Conservation (phyloP, 176 grass and related monocot species). For the Lolium rigidum region DNA sequence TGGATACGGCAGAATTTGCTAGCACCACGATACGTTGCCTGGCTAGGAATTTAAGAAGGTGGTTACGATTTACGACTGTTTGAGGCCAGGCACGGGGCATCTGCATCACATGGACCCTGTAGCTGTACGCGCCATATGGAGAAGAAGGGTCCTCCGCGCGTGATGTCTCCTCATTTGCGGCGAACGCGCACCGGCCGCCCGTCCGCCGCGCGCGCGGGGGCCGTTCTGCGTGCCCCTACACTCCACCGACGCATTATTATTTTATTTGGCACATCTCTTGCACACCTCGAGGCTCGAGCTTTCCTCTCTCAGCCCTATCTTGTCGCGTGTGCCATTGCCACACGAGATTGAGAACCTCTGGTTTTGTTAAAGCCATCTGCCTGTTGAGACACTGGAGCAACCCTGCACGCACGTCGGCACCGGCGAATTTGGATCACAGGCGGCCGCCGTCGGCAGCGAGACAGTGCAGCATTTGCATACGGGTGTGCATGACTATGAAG, state of each 20-base stretch:
- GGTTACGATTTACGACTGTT: neutral
- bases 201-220: neutral
- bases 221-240: neutral
- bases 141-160: neutral
- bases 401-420: neutral
- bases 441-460: neutral
- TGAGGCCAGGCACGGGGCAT: too few relatives aligned
- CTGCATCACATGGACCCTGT: too few relatives aligned
- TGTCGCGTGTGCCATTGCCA: too few relatives aligned
- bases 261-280: neutral
- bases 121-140: neutral
- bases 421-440: neutral
- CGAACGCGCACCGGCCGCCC: too few relatives aligned
- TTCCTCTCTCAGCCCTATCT: neutral
- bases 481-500: too few relatives aligned
- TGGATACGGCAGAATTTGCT: too few relatives aligned
- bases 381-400: too few relatives aligned
- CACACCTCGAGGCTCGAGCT: neutral
- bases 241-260: constrained; percentile 23
- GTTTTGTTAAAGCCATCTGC: too few relatives aligned
- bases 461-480: too few relatives aligned
- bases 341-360: too few relatives aligned
- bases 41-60: neutral
- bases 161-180: neutral
- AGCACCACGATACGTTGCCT: too few relatives aligned